Base-by-base conservation (phyloP, 2,329 filamentous ascomycete species). In the Curvularia sp. region DNA sequence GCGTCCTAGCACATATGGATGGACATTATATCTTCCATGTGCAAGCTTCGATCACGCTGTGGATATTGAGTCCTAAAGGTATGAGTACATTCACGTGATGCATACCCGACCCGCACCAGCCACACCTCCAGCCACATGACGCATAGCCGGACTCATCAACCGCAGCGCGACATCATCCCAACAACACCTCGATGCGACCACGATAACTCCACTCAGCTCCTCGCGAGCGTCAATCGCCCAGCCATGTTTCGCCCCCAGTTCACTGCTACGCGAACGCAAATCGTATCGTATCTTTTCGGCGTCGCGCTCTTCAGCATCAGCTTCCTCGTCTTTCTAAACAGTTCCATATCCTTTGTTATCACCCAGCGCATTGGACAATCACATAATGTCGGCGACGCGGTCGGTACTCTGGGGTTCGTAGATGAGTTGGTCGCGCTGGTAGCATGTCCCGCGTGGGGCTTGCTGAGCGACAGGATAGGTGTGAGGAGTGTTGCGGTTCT, bases 321-420 rank as follows among this genome's bases (percentile, higher is more conserved):
- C 54, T 95, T 95, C 80, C 89, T 96, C 65, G 92, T 96, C 70
- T 96, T 96, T 79, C 85, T 96, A 62, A 95, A 95, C 81, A 90
- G 88, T 80, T 89, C 88, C 73, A 84, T 95, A 59, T 92, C 89
- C 55, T 96, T 95, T 78, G 90, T 95, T 58, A 88, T 96, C 60
- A 94, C 91, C 60, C 90, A 94, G 76, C 84, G 92, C 61, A 88
- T 96, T 66, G 90, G 90, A 60, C 84, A 90, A 69, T 89, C 90
- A 72, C 78, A 87, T 62, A 83, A 85, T 67, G 90, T 95, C 8
- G 92, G 92, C 64, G 87, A 93, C 78, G 87, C 92, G 50, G 91
- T 94, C 60, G 92, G 92, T 54, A 95, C 92, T 9, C 83, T 96
- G 55, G 91, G 92, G 50, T 95, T 96, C 74, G 90, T 87, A 31